phyloP scores from a whole-genome alignment of 2,329 filamentous ascomycete genomes.

The Nothopassalora personata region DNA sequence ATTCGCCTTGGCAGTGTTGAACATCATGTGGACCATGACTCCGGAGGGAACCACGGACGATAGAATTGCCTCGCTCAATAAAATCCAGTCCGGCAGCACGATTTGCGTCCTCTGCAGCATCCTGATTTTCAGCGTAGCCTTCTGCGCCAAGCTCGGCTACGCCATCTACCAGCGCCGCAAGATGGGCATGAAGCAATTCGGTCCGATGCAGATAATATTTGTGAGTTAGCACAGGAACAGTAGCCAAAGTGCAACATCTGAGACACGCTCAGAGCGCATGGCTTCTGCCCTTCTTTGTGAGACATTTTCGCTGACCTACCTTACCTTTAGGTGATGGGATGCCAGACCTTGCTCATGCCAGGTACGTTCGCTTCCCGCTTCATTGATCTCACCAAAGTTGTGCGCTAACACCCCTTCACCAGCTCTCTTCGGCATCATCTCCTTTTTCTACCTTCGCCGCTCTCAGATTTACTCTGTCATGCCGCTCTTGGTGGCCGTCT shows the following conservation, averaged over 20 bases:
- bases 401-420: conserved; percentile 12
- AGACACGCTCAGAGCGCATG: no score
- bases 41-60: conserved; percentile 11
- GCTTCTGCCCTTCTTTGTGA: no score
- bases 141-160: conserved; percentile 55
- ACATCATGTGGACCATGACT: conserved; percentile 30
- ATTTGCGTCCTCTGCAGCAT: conserved; percentile 53
- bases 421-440: conserved; percentile 58
- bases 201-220: conserved; percentile 62
- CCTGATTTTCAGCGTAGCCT: conserved; percentile 58
- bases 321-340: conserved; percentile 46
- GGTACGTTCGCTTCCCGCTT: conserved; percentile 41
- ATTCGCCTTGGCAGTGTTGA: conserved; percentile 48
- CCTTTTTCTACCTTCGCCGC: conserved; percentile 45
- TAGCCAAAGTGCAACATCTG: no score
- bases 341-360: conserved; percentile 61
- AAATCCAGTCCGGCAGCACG: conserved; percentile 43
- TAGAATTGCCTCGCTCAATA: conserved; percentile 25
- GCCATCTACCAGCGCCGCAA: conserved; percentile 52
- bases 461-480: conserved; percentile 52
- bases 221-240: conserved; percentile 30
- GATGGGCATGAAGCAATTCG: conserved; percentile 56
- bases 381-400: background rate
- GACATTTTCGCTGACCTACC: no score
- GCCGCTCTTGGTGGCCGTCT: conserved; percentile 55